Evolutionary conservation across 2,329 filamentous ascomycete species (phyloP).

Genomic region (Claviceps spartinae): DNA sequence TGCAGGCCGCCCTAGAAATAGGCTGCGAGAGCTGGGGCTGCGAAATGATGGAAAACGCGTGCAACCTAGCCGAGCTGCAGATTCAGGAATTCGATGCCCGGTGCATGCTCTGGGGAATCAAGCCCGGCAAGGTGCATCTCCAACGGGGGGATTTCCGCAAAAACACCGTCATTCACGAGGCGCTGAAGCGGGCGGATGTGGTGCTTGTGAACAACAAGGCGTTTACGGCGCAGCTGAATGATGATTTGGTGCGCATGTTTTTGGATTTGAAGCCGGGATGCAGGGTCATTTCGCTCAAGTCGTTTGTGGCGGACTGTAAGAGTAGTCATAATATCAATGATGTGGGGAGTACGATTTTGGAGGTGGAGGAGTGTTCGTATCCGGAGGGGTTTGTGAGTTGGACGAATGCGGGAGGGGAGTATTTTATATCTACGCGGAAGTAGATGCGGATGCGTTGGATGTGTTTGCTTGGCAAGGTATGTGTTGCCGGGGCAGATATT

Average conservation of each 20-base stretch:
- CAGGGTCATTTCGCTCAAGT: conserved; percentile 82
- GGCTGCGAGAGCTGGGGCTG: conserved; percentile 94
- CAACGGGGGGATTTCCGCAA: conserved; percentile 74
- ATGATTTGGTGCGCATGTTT: conserved; percentile 75
- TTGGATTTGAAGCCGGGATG: conserved; percentile 84
- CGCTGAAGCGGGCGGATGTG: conserved; percentile 79
- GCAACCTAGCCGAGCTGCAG: conserved; percentile 67
- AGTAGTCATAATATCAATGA: conserved; percentile 65
- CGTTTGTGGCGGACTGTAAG: conserved; percentile 72
- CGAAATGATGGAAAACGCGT: conserved; percentile 89
- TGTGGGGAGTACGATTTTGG: conserved; percentile 67
- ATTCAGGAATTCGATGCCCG: conserved; percentile 72
- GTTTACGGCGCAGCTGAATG: conserved; percentile 79
- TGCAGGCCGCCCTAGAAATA: conserved; percentile 85
- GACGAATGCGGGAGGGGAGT: conserved; percentile 72
- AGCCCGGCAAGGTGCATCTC: conserved; percentile 65
- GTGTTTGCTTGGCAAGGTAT: conserved; percentile 2
- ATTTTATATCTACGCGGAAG: conserved; percentile 79
- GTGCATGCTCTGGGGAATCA: conserved; percentile 78
- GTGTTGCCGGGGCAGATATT: too few relatives aligned
- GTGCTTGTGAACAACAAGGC: conserved; percentile 96
- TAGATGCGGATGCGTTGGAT: conserved; percentile 12
- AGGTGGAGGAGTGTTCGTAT: conserved; percentile 51
- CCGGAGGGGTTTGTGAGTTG: conserved; percentile 75
- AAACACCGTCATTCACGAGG: conserved; percentile 53